Base-by-base conservation (phyloP, 2,329 filamentous ascomycete genomes). In the Neofusicoccum sp. region DNA sequence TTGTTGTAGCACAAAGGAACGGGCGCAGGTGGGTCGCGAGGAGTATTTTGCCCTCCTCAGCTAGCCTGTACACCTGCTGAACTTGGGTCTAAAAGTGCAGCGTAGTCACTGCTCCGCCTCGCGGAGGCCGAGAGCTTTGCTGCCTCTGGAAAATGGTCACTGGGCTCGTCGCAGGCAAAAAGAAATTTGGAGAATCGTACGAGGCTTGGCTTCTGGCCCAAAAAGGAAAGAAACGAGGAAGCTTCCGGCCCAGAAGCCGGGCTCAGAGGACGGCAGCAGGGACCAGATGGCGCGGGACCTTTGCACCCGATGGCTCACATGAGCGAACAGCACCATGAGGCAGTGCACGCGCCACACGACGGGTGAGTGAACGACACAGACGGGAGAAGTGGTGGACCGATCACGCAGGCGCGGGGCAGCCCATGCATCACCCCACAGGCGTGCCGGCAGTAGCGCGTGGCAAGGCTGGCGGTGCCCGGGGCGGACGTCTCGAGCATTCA, bases 251-350 rank as follows among this genome's bases (percentile, higher is more conserved):
- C 41, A 43, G 41, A 43, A 16, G 16, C 6, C 41, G 14, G 41
- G 41, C 29, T 37, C 52, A 39, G 44, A 12, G n/a, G 39, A 29
- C 5, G 49, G 34, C 49, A 39, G 36, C 6, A 56, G 52, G 44
- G 39, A 7, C 52, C 43, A 4, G 29, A 16, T 33, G 43, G 8
- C 9, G 34, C 11, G 36, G 49, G 16, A 50, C 6, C 6, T 22
- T 22, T 11, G 47, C 28, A 31, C 31, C 9, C 8, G 45, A 22
- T 28, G 44, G 44, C 44, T 48, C 44, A 31, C 44, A 34, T 49
- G 36, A 28, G n/a, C 52, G 54, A 58, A 58, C 54, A 58, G 29
- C 54, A 58, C 16, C 39, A 22, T 44, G 52, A 56, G 52, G 52
- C 52, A 44, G 52, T 56, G 52, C 52, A 34, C 37, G 39, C 52